These are phyloP conservation scores for Globisporangium mamillatum DNA, from an alignment of 352 stramenopile genomes.

Conservation along the genomic window DNA sequence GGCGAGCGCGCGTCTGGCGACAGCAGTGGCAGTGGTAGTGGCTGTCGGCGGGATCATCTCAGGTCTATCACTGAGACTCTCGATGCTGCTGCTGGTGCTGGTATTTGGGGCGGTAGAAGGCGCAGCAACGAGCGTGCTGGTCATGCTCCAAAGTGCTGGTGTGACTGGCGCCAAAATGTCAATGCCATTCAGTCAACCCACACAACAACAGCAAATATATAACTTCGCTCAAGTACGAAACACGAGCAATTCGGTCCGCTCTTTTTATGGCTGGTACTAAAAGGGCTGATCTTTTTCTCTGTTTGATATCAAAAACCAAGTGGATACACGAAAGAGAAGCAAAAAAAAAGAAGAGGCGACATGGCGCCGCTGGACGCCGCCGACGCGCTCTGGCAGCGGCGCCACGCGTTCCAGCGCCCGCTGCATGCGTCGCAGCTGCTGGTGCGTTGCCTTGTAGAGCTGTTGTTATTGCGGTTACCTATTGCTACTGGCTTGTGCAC, in stretches of 20 bases:
- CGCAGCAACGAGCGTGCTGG: slow-evolving; percentile 23
- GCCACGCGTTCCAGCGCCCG: slow-evolving; percentile 45
- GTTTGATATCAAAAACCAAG: neutral
- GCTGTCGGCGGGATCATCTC: slow-evolving; percentile 28
- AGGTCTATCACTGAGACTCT: neutral
- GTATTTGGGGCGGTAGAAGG: neutral
- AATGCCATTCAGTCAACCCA: neutral
- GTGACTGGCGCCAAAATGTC: neutral
- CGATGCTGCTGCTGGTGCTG: neutral
- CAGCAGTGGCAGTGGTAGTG: slow-evolving; percentile 9
- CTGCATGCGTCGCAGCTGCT: slow-evolving; percentile 37
- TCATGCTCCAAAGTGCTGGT: neutral
- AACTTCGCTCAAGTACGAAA: neutral
- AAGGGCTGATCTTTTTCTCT: neutral
- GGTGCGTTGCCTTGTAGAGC: slow-evolving; percentile 16
- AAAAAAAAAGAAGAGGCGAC: neutral
- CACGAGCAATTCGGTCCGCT: neutral
- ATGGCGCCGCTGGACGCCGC: slow-evolving; percentile 7
- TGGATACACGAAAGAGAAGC: neutral
- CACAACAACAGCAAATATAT: neutral
- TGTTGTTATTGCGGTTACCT: neutral
- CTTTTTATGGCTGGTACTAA: neutral
- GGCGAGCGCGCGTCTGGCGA: slow-evolving; percentile 24
- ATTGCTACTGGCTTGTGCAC: neutral
- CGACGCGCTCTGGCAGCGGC: slow-evolving; percentile 23